Evolutionary conservation across 495 filamentous ascomycete species (phyloP).

Genomic region (Penicillium desertorum): DNA sequence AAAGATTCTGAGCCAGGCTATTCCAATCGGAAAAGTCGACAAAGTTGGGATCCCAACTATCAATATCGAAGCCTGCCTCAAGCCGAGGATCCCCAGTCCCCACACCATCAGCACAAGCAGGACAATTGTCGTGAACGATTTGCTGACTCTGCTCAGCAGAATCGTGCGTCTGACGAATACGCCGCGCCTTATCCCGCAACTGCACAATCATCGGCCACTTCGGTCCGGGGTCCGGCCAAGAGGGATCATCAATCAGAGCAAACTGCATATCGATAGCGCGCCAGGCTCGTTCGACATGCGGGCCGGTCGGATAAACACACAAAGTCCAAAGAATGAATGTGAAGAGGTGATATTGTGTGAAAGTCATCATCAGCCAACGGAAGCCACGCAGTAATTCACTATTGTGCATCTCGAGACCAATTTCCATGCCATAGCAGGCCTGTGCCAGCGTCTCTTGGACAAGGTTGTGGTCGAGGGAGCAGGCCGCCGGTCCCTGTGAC

Average conservation of each 20-base stretch:
- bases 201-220: conserved; percentile 28
- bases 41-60: conserved; percentile 23
- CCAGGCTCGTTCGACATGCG: conserved; percentile 25
- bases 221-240: conserved; percentile 16
- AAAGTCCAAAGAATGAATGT: conserved; percentile 37
- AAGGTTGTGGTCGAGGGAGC: conserved; percentile 8
- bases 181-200: conserved; percentile 29
- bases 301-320: conserved; percentile 26
- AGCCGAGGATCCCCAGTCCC: neutral
- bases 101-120: neutral
- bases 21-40: conserved; percentile 27
- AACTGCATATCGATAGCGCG: conserved; percentile 21
- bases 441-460: conserved; percentile 19
- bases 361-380: conserved; percentile 31
- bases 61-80: conserved; percentile 17
- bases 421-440: conserved; percentile 24
- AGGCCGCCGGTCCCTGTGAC: conserved; percentile 5
- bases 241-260: conserved; percentile 21
- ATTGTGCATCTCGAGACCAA: conserved; percentile 20
- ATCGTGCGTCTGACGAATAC: conserved; percentile 19
- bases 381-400: conserved; percentile 33
- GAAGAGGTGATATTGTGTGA: conserved; percentile 31
- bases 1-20: conserved; percentile 23
- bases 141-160: neutral
- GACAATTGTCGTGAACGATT: neutral